A percentile compares a stretch with the other conserved stretches of the same genome.
phyloP scores from a whole-genome alignment of 2,329 filamentous ascomycete species.

The Fusarium fracticaudum region DNA sequence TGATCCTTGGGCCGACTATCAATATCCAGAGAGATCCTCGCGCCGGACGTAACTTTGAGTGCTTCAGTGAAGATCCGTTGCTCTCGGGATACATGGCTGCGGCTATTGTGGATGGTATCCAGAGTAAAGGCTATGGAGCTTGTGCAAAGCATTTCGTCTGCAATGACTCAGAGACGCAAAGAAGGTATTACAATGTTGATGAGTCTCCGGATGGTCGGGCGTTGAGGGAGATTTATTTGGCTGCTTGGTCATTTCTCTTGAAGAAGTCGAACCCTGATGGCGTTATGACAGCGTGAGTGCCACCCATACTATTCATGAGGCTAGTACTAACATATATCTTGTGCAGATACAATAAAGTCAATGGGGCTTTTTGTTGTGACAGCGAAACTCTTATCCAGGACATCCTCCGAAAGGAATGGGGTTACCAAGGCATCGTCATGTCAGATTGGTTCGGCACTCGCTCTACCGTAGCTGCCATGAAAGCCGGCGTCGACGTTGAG shows the following conservation, averaged over 20 bases:
- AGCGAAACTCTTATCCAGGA: neutral
- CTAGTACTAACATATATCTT: accelerated
- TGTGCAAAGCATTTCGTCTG: conserved; percentile 30
- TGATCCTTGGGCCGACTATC: conserved; percentile 24
- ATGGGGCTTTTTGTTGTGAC: conserved; percentile 17
- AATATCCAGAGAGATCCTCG: conserved; percentile 26
- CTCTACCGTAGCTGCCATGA: neutral
- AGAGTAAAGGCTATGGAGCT: conserved; percentile 5
- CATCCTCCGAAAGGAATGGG: conserved; percentile 22
- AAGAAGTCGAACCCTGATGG: conserved; percentile 10
- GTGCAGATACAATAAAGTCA: conserved; percentile 31
- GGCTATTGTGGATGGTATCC: conserved; percentile 24
- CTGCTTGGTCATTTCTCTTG: conserved; percentile 26
- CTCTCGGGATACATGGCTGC: conserved; percentile 27
- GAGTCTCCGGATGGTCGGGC: conserved; percentile 2
- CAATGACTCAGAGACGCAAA: conserved; percentile 27
- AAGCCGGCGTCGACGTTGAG: conserved; percentile 26
- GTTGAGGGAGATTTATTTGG: conserved; percentile 28
- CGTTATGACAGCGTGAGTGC: conserved; percentile 31
- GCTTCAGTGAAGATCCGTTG: conserved; percentile 30
- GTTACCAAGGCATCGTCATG: conserved; percentile 20
- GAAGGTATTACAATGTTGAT: conserved; percentile 22
- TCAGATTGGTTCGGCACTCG: conserved; percentile 37
- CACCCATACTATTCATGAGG: accelerated
- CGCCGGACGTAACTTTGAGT: conserved; percentile 31